These are phyloP conservation scores for Pseudotsuga menziesii DNA, from an alignment of 75 land plant genomes.

Conservation along the genomic window DNA sequence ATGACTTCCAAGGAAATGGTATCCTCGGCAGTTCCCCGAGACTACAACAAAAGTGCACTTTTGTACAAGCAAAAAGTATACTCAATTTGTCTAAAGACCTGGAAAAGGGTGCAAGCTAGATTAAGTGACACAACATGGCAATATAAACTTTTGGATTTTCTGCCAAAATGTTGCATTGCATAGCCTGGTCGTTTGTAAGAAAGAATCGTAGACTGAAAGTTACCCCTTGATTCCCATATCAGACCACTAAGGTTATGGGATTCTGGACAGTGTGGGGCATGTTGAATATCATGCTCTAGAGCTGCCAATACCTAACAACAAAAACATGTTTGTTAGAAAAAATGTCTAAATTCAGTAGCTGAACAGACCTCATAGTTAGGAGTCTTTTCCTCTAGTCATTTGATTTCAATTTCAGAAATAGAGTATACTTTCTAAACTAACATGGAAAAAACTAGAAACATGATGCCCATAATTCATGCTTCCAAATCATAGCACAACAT, in stretches of 20 bases:
- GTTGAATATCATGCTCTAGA: constrained; percentile 63
- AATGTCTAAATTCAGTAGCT: background rate
- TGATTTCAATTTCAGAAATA: background rate
- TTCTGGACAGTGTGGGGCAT: constrained; percentile 58
- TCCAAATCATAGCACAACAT: background rate
- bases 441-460: background rate
- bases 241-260: constrained; percentile 72
- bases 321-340: background rate
- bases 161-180: constrained; percentile 19
- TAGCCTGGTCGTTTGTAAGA: constrained; percentile 51
- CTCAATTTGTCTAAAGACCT: constrained; percentile 27
- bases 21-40: background rate
- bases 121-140: constrained; percentile 42
- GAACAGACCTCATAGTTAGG: background rate
- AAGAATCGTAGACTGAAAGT: constrained; percentile 51
- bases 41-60: background rate
- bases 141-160: constrained; percentile 14
- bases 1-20: background rate
- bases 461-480: background rate
- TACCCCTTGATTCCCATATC: constrained; percentile 49
- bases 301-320: constrained; percentile 64
- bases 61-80: background rate
- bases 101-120: constrained; percentile 63
- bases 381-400: background rate
- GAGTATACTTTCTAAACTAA: background rate